Evolutionary conservation across 106 monocot species (phyloP), one percentile per base, ranked within the genome.

Genomic region (Alisma plantagoaquatica): DNA sequence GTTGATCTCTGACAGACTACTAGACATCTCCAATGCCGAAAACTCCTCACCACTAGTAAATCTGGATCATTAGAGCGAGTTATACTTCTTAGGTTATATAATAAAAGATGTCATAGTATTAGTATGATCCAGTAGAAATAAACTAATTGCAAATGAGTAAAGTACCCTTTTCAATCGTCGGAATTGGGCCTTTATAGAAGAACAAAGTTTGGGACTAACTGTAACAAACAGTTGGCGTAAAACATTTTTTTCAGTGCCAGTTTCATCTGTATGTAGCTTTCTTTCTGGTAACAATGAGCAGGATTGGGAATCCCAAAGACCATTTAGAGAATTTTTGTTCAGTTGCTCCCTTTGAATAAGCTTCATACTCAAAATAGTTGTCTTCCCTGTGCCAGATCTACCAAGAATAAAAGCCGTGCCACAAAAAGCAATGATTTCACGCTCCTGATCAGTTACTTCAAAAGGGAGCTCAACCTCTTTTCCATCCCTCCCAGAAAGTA

Each of bases 1-100:
- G 54, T 44, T 30, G 8, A 43, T 54, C 24, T 81, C 86, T 68
- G 67, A 49, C 77, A 86, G 67, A 60, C 47, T 31, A 46, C 32
- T 5, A 43, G 41, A 54, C 26, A 4, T 30, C 10, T 14, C 23
- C 24, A 31, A n/a, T 10, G 10, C 54, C 10, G 46, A 9, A 31
- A n/a, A 38, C n/a, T 51, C 41, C 18, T 26, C 31, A 16, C 74
- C 62, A 29, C 42, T 43, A 2, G 50, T 50, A 46, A 71, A 71
- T 27, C 71, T 77, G 71, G 6, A 53, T 3, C 49, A n/a, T n/a
- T n/a, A n/a, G n/a, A n/a, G n/a, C n/a, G n/a, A n/a, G n/a, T n/a
- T n/a, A n/a, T n/a, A n/a, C n/a, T n/a, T n/a, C n/a, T n/a, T n/a
- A n/a, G n/a, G n/a, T n/a, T n/a, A n/a, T n/a, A n/a, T n/a, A n/a